Conservation (phyloP, 148 eudicot species). For the Cornus florida region DNA sequence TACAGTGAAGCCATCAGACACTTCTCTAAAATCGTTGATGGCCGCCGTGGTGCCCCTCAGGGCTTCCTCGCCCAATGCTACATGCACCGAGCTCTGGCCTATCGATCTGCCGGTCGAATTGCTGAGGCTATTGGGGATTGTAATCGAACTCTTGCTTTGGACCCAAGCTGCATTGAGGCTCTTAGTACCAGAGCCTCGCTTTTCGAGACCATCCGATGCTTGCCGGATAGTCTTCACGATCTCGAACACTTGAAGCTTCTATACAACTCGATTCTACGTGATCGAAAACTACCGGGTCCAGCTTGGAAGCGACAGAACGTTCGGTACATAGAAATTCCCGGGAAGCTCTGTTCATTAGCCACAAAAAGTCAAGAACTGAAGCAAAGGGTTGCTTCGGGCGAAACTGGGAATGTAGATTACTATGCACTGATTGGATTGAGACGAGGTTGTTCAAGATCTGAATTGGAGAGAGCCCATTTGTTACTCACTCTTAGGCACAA, state of each 20-base stretch:
- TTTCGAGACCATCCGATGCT: slow-evolving; percentile 73
- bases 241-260: slow-evolving; percentile 86
- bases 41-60: slow-evolving; percentile 88
- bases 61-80: slow-evolving; percentile 89
- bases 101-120: slow-evolving; percentile 54
- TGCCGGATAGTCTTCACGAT: slow-evolving; percentile 88
- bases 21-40: slow-evolving; percentile 83
- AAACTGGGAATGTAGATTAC: slow-evolving; percentile 77
- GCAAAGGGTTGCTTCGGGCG: slow-evolving; percentile 75
- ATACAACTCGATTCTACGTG: slow-evolving; percentile 72
- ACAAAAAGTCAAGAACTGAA: slow-evolving; percentile 67
- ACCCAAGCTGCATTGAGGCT: slow-evolving; percentile 68
- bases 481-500: slow-evolving; percentile 71
- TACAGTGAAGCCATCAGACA: slow-evolving; percentile 84
- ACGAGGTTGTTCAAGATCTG: slow-evolving; percentile 86
- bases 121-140: slow-evolving; percentile 85
- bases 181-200: slow-evolving; percentile 62
- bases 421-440: slow-evolving; percentile 74
- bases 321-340: slow-evolving; percentile 75
- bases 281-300: slow-evolving; percentile 77
- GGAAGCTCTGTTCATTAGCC: slow-evolving; percentile 50
- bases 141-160: slow-evolving; percentile 71
- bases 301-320: slow-evolving; percentile 73
- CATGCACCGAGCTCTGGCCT: slow-evolving; percentile 74
- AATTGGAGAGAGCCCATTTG: slow-evolving; percentile 85